Base-by-base conservation (phyloP, 2,329 filamentous ascomycete genomes). In the Apiospora saccharicola region DNA sequence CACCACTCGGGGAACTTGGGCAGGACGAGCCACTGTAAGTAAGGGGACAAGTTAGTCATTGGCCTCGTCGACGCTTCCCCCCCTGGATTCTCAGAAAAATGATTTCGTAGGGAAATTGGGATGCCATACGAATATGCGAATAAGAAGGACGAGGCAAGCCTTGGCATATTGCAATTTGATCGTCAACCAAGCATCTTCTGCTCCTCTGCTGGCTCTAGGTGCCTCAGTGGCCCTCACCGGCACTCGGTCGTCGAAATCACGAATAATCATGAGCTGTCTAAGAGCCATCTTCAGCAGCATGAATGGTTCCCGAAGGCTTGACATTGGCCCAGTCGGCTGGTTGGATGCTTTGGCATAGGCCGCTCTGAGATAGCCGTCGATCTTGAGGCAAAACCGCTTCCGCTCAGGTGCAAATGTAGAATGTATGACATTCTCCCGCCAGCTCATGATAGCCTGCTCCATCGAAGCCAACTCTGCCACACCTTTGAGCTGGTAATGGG, bases 21-120 rank as follows among this genome's bases (percentile, higher is more conserved):
- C 1, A 79, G 71, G 19, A 76, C 61, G 22, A 74, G 37, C 53
- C 75, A 69, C 16, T 79, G 71, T 26, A 78, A 71, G 71, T 26
- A 78, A 71, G 7, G 73, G 70, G n/a, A 77, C 74, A 3, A 77
- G 71, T 64, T 5, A 64, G 57, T 64, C 3, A 41, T 14, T 6
- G 19, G n/a, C n/a, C 19, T 19, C 51, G 5, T 30, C 7, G 26
- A 8, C 19, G 51, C 14, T 57, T 34, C 6, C 16, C 14, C 14
- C 14, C 1, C 51, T 22, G 26, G 6, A 57, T 30, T 2, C 13
- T 7, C 51, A 19, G 26, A 12, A 14, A 5, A 57, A 57, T 1
- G 22, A 19, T 8, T 16, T 12, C 22, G 22, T 10, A n/a, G 13
- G 34, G 57, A 14, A 41, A 64, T 13, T 41, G 57, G 19, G 34